Base-by-base conservation (phyloP, 768 basidiomycete genomes). In the Tricholomella constricta region DNA sequence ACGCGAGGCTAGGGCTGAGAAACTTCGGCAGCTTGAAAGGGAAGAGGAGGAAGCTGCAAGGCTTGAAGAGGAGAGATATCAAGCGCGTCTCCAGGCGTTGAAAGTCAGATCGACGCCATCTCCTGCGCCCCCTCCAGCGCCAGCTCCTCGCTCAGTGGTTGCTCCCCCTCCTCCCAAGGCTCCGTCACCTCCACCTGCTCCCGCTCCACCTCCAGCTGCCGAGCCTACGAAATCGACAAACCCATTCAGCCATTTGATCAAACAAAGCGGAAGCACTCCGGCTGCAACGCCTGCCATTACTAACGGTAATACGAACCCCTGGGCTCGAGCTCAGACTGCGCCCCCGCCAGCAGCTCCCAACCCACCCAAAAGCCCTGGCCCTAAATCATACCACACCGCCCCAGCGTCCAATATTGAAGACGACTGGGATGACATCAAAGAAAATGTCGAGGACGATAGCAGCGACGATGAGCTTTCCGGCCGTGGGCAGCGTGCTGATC, bases 371-470 rank as follows among this genome's bases (percentile, higher is more conserved):
- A 81, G 81, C 54, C 81, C 88, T 1, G 73, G 73, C 2, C 82
- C 86, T 2, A 71, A 78, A 6, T 65, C 78, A 2, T 89, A 91
- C 55, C 70, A 87, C 56, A 86, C 83, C 1, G 88, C 83, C 0
- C 78, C 86, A 1, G 68, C 71, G 2, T 76, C 75, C 27, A 62
- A 53, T 20, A 68, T 69, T 37, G 87, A 89, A 2, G 89, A 90
- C 15, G 91, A 93, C 45, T 95, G 93, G 92, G 92, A 88, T 49
- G 84, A 85, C n/a, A 75, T 91, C 44, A 74, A 82, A 62, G 92
- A 94, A 67, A 84, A 82, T 37, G 80, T 79, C 7, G 80, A 81
- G 4, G 80, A 82, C 5, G 85, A 88, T 60, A 86, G 83, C 56
- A 87, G 84, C 47, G 91, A 93, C 49, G 93, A 94, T 66, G 93